Conservation (phyloP, 768 basidiomycete species). For the Lactarius hatsudake region DNA sequence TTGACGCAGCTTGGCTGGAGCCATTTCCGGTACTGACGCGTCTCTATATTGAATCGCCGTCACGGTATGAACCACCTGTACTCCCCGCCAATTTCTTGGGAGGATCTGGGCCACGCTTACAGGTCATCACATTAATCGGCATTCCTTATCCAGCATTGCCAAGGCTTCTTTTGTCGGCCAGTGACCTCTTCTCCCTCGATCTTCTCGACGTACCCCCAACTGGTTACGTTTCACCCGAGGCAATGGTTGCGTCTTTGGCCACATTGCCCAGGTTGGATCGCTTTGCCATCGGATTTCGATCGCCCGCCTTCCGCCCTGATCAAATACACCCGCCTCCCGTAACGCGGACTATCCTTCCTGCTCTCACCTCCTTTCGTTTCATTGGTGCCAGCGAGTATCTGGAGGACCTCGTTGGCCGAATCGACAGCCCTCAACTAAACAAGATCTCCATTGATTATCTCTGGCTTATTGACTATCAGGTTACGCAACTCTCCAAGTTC, state of each 20-base stretch:
- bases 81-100: background rate
- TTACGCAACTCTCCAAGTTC: too few species aligned
- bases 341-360: too few species aligned
- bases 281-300: background rate
- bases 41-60: background rate
- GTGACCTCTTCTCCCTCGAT: background rate
- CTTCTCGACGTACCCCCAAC: background rate
- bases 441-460: too few species aligned
- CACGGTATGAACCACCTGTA: background rate
- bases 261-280: background rate
- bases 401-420: too few species aligned
- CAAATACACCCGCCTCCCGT: background rate
- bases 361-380: too few species aligned
- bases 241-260: background rate
- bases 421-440: too few species aligned
- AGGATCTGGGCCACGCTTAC: constrained; percentile 82
- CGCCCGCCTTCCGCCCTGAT: too few species aligned
- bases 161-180: background rate
- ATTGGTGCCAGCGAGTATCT: too few species aligned
- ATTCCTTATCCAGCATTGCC: constrained; percentile 34
- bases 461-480: too few species aligned
- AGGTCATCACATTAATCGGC: constrained; percentile 51
- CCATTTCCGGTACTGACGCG: background rate
- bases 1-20: background rate
- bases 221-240: constrained; percentile 2